phyloP scores from a whole-genome alignment of 2,329 filamentous ascomycete genomes.

The Fusarium pseudonygamai region DNA sequence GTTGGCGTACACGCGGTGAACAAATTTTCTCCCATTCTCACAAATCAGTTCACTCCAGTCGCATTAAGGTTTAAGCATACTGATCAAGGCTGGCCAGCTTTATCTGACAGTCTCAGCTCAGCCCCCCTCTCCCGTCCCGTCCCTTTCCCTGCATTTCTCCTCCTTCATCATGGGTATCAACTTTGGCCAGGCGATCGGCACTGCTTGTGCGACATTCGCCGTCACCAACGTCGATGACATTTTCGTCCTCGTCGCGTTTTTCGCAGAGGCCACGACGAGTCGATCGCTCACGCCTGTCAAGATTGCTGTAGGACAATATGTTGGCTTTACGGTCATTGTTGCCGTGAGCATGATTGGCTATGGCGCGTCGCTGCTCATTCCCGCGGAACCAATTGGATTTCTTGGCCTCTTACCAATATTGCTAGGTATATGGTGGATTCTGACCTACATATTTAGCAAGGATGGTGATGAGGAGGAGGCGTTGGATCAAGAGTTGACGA shows the following conservation, averaged over 20 bases:
- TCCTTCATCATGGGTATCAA: not conserved
- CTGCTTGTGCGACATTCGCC: not conserved
- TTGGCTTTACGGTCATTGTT: not conserved
- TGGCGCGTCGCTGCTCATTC: not conserved
- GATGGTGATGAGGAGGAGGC: not conserved
- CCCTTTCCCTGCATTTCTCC: not conserved
- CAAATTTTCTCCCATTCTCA: not conserved
- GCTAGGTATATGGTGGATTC: not conserved
- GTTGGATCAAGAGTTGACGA: not conserved
- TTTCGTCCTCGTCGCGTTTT: not conserved
- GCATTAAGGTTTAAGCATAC: not conserved
- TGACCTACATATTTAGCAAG: not conserved
- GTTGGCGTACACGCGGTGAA: constrained; percentile 1
- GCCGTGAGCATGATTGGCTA: constrained; percentile 2
- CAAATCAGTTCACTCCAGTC: not conserved
- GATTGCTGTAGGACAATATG: not conserved
- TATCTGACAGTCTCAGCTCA: not conserved
- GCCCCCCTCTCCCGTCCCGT: not conserved
- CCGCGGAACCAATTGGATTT: not conserved
- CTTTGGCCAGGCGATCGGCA: constrained; percentile 3
- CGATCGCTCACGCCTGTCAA: not conserved
- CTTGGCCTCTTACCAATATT: not conserved
- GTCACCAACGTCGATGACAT: constrained; percentile 4
- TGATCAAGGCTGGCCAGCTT: not conserved
- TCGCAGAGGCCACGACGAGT: not conserved